Evolutionary conservation across 768 basidiomycete species (phyloP).

Genomic region (Multifurca ochricompacta): DNA sequence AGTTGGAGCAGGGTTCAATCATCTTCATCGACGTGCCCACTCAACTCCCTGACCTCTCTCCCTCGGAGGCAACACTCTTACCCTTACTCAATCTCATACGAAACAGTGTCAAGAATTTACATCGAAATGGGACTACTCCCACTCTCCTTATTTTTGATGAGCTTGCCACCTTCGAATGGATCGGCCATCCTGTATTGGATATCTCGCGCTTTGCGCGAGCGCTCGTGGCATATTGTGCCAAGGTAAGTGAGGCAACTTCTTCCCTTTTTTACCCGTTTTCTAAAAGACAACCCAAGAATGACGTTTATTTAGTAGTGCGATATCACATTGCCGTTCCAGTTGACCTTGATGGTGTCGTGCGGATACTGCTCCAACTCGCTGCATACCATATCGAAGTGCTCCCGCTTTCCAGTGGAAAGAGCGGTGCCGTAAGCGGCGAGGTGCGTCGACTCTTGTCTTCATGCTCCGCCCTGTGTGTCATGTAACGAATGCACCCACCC

Average conservation of each 20-base stretch:
- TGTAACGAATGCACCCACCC: not conserved
- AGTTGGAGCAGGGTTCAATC: slow-evolving; percentile 28
- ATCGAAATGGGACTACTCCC: slow-evolving; percentile 14
- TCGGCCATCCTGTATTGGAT: slow-evolving; percentile 47
- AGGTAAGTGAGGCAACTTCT: slow-evolving; percentile 31
- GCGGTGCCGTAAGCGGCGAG: slow-evolving; percentile 73
- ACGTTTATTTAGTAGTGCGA: slow-evolving; percentile 51
- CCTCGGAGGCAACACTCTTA: slow-evolving; percentile 17
- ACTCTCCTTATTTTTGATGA: slow-evolving; percentile 64
- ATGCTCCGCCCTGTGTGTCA: not conserved
- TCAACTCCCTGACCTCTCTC: slow-evolving; percentile 26
- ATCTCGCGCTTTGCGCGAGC: slow-evolving; percentile 54
- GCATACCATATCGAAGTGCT: slow-evolving; percentile 66
- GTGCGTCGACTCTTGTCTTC: slow-evolving; percentile 30
- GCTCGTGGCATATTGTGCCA: slow-evolving; percentile 44
- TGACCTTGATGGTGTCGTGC: slow-evolving; percentile 55
- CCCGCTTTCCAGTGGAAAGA: slow-evolving; percentile 64
- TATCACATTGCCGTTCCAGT: slow-evolving; percentile 49
- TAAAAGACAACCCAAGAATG: slow-evolving; percentile 31
- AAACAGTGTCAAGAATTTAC: not conserved
- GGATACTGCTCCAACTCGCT: slow-evolving; percentile 51
- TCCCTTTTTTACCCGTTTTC: too few species aligned
- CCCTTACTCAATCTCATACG: slow-evolving; percentile 20
- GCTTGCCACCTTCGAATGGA: slow-evolving; percentile 61
- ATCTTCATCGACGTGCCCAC: slow-evolving; percentile 48